A percentile compares a stretch with the other conserved stretches of the same genome.
phyloP scores from a whole-genome alignment of 2,329 filamentous ascomycete genomes.

The Penicillium sp. region DNA sequence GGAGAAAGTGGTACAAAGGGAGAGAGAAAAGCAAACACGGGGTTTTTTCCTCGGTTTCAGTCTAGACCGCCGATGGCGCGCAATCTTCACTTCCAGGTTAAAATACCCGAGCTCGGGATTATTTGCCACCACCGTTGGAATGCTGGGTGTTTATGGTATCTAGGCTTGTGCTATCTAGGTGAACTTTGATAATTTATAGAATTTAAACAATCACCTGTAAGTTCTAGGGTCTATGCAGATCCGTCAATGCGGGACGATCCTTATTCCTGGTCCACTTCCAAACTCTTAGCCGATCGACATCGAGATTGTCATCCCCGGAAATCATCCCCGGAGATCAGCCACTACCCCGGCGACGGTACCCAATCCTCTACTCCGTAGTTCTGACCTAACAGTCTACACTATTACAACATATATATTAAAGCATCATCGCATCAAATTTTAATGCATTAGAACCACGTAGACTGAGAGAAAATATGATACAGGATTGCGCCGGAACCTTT shows the following conservation, averaged over 20 bases:
- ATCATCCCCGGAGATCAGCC: not conserved
- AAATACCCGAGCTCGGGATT: not conserved
- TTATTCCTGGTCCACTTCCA: not conserved
- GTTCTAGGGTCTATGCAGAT: not conserved
- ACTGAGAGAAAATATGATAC: constrained; percentile 23
- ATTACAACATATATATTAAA: not conserved
- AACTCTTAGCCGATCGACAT: not conserved
- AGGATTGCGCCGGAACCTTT: constrained; percentile 24
- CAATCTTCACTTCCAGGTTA: not conserved
- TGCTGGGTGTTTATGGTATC: not conserved
- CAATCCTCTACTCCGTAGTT: not conserved
- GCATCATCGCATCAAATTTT: constrained; percentile 4
- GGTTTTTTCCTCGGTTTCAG: not conserved
- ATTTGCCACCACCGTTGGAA: not conserved
- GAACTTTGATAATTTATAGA: not conserved
- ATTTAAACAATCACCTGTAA: not conserved
- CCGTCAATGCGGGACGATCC: constrained; percentile 3
- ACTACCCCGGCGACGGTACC: not conserved
- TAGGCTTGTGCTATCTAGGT: not conserved
- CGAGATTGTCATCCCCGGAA: not conserved
- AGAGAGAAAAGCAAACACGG: constrained; percentile 4
- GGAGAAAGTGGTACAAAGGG: not conserved
- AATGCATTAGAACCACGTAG: constrained; percentile 18
- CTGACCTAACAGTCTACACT: not conserved
- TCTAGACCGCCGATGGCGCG: constrained; percentile 6